Conservation (phyloP, 192 early-diverging fungal genomes). For the Coemansia sp. region DNA sequence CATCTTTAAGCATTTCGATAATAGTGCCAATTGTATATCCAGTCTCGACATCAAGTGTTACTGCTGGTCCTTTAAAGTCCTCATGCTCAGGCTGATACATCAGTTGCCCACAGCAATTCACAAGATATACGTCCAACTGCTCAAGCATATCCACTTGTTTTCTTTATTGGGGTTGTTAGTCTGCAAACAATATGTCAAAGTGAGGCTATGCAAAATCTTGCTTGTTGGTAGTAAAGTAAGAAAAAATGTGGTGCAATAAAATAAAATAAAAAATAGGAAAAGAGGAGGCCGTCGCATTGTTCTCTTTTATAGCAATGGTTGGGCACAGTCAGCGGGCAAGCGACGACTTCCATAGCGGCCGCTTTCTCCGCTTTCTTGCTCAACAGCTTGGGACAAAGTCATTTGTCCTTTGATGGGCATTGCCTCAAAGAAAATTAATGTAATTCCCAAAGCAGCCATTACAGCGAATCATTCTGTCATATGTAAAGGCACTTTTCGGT, state of each 20-base stretch:
- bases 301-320: neutral
- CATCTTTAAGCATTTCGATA: no score
- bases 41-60: neutral
- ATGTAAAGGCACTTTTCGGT: neutral
- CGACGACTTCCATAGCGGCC: neutral
- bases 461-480: neutral
- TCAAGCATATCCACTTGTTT: no score
- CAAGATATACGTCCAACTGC: neutral
- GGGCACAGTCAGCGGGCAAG: neutral
- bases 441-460: neutral
- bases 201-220: no score
- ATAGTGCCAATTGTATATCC: neutral
- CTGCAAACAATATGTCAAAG: neutral
- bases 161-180: no score
- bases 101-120: neutral
- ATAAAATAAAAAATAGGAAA: neutral
- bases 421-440: no score
- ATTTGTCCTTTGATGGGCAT: neutral
- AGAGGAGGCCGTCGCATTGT: neutral
- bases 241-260: no score
- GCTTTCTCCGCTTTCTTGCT: neutral
- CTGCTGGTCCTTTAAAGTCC: neutral
- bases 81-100: neutral
- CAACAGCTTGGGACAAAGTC: neutral
- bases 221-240: neutral